Conservation (phyloP, 768 basidiomycete species). For the Suillus cothurnatus region DNA sequence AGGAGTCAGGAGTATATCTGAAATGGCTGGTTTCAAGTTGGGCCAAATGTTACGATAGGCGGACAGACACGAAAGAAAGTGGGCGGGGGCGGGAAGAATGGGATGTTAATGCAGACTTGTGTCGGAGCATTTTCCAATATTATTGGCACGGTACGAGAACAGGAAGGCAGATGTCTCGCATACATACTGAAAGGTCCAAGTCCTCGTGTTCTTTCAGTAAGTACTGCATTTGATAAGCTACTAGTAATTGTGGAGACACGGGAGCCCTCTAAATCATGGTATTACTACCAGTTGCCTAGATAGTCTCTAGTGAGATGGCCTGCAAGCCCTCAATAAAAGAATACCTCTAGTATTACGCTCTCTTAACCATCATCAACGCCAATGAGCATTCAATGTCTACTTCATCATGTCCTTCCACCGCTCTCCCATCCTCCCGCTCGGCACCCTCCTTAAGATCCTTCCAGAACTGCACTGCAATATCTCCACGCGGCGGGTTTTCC, state of each 20-base stretch:
- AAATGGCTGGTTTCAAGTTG: no score
- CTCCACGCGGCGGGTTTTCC: slow-evolving; percentile 50
- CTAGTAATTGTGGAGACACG: background rate
- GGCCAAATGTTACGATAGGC: no score
- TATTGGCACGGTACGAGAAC: no score
- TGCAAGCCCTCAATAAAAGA: background rate
- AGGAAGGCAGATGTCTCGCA: no score
- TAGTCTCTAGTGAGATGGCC: background rate
- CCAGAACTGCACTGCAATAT: slow-evolving; percentile 68
- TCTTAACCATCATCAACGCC: slow-evolving; percentile 28
- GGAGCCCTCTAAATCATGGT: background rate
- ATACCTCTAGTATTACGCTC: background rate
- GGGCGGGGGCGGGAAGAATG: no score
- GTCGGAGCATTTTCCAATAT: no score
- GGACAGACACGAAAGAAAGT: no score
- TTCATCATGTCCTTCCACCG: slow-evolving; percentile 24
- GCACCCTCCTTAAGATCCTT: slow-evolving; percentile 48
- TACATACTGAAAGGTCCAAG: background rate
- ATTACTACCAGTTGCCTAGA: no score
- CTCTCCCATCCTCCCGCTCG: slow-evolving; percentile 25
- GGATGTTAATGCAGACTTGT: no score
- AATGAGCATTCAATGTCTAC: slow-evolving; percentile 45
- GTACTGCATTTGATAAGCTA: background rate
- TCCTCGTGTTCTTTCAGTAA: background rate
- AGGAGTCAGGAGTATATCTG: no score